phyloP scores from a whole-genome alignment of 768 basidiomycete species.

The Hypholoma sublateritium region DNA sequence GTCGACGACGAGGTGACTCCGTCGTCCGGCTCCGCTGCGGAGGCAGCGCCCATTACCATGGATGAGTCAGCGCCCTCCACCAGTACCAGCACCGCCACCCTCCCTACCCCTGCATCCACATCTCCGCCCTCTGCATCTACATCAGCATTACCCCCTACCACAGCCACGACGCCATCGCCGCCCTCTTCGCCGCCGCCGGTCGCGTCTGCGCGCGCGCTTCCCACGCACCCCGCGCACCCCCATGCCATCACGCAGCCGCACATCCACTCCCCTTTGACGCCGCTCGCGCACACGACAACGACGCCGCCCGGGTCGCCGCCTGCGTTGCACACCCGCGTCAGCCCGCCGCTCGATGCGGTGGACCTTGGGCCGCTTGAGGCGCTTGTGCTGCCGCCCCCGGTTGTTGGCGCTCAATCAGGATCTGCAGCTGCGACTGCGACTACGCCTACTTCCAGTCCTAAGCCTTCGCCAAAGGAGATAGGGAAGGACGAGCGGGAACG shows the following conservation, averaged over 20 bases:
- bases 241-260: slow-evolving; percentile 3
- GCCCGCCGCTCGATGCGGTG: slow-evolving; percentile 19
- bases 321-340: slow-evolving; percentile 1
- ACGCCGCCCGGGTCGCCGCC: slow-evolving; percentile 7
- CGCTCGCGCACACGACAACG: slow-evolving; percentile 6
- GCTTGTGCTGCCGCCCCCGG: slow-evolving; percentile 4
- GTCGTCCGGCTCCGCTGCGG: no score
- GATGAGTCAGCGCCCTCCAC: no score
- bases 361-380: slow-evolving; percentile 17
- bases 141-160: neutral
- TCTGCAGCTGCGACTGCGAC: neutral
- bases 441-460: neutral
- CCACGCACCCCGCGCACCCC: neutral
- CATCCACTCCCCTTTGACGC: slow-evolving; percentile 10
- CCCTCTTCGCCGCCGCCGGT: neutral
- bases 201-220: no score
- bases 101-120: neutral
- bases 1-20: no score
- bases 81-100: neutral
- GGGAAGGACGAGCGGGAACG: neutral
- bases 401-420: neutral
- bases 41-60: no score
- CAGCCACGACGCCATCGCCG: neutral
- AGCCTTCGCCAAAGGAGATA: neutral
- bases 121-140: neutral